phyloP scores from a whole-genome alignment of 805 yeast species.

The Yarrowia sp. region DNA sequence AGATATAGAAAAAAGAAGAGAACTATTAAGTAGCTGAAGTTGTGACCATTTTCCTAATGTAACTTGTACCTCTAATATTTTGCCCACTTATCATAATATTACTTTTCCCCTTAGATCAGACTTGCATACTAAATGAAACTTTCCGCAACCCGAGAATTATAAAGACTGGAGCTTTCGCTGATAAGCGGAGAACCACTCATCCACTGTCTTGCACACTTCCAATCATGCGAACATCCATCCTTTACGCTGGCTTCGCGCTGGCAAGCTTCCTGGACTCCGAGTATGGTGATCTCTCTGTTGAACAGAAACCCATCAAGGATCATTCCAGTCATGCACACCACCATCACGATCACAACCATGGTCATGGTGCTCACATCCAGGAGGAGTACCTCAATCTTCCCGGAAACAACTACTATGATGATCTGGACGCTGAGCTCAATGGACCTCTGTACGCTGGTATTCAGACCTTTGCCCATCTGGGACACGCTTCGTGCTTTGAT shows the following conservation, averaged over 20 bases:
- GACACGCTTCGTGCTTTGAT: constrained; percentile 64
- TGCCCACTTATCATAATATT: too few species aligned
- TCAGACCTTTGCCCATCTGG: constrained; percentile 72
- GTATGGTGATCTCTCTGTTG: constrained; percentile 29
- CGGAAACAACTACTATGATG: constrained; percentile 20
- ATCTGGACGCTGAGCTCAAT: constrained; percentile 30
- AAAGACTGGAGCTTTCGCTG: constrained; percentile 1
- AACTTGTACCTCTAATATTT: too few species aligned
- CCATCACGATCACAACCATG: constrained; percentile 14
- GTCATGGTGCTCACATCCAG: background rate
- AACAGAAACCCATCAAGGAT: constrained; percentile 29
- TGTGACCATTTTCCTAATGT: background rate
- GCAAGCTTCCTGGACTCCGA: constrained; percentile 36
- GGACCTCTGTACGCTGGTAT: constrained; percentile 48
- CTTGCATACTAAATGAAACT: constrained; percentile 16
- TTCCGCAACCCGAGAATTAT: constrained; percentile 1
- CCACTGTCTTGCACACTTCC: background rate
- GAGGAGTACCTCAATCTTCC: constrained; percentile 22
- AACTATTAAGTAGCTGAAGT: background rate
- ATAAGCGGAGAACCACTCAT: background rate
- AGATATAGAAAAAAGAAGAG: background rate
- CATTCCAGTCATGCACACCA: constrained; percentile 16
- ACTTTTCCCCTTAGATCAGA: background rate
- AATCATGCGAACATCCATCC: constrained; percentile 13
- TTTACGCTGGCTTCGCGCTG: constrained; percentile 6